Conservation (phyloP, 495 filamentous ascomycete species). For the Chaetomium tenue region DNA sequence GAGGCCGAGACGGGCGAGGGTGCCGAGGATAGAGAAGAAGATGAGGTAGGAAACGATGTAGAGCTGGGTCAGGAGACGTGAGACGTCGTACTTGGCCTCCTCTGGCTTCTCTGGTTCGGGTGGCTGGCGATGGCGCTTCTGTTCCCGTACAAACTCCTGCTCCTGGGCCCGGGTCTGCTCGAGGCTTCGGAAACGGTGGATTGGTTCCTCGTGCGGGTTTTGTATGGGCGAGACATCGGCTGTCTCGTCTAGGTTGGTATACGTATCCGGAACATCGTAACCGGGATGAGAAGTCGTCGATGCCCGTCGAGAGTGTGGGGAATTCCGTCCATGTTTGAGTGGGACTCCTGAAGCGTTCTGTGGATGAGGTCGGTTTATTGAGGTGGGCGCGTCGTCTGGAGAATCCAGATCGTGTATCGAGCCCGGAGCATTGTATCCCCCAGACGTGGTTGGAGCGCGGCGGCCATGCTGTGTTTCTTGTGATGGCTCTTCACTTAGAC, state of each 20-base stretch:
- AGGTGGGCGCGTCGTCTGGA: constrained; percentile 8
- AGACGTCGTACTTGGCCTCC: constrained; percentile 31
- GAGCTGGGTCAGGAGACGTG: constrained; percentile 63
- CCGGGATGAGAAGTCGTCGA: constrained; percentile 24
- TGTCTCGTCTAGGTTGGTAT: constrained; percentile 52
- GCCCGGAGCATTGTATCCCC: constrained; percentile 20
- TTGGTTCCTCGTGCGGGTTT: constrained; percentile 42
- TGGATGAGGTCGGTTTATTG: background rate
- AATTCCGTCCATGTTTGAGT: background rate
- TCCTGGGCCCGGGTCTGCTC: constrained; percentile 33
- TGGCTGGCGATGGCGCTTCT: constrained; percentile 10
- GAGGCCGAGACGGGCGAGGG: constrained; percentile 78
- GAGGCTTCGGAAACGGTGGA: constrained; percentile 31
- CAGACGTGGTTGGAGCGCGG: background rate
- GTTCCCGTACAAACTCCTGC: constrained; percentile 25
- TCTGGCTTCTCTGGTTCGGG: constrained; percentile 18
- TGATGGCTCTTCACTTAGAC: background rate
- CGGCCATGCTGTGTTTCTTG: background rate
- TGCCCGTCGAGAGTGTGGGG: constrained; percentile 6
- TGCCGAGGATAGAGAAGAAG: constrained; percentile 84
- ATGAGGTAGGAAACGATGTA: constrained; percentile 80
- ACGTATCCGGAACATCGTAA: constrained; percentile 50
- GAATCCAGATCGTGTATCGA: constrained; percentile 19
- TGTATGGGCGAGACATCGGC: constrained; percentile 45
- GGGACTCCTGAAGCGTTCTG: background rate